Conservation (phyloP, 768 basidiomycete species). For the Fomitopsis serialis region DNA sequence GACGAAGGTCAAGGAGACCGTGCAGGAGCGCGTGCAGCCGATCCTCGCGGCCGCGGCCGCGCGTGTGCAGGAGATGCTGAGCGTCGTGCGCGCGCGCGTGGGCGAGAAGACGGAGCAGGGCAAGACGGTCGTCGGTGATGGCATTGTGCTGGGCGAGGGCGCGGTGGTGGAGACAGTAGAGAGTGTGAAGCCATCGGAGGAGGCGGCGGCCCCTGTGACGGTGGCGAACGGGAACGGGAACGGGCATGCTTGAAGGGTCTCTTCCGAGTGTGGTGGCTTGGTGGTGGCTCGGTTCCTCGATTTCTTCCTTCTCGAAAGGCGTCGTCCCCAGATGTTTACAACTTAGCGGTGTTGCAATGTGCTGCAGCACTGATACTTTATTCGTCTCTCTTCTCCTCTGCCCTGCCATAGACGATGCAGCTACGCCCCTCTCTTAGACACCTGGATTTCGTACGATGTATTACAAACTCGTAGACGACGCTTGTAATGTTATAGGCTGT, state of each 20-base stretch:
- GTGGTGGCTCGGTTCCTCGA: no score
- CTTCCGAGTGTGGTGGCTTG: no score
- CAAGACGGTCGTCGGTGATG: not conserved
- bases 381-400: not conserved
- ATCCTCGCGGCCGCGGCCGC: constrained; percentile 41
- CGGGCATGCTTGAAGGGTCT: not conserved
- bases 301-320: not conserved
- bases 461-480: not conserved
- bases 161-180: not conserved
- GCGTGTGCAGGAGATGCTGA: constrained; percentile 27
- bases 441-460: not conserved
- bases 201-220: not conserved
- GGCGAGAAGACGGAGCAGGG: not conserved
- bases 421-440: not conserved
- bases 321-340: not conserved
- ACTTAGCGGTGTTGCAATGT: not conserved
- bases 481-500: no score
- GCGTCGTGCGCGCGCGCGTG: constrained; percentile 7
- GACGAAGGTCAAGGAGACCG: constrained; percentile 47
- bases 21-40: constrained; percentile 56
- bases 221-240: constrained; percentile 1
- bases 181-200: not conserved
- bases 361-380: not conserved
- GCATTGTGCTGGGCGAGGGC: not conserved
- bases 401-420: not conserved